Evolutionary conservation across 2,329 filamentous ascomycete genomes (phyloP), one percentile per base, ranked within the genome.

Genomic region (Aspergillus thermomutatus): DNA sequence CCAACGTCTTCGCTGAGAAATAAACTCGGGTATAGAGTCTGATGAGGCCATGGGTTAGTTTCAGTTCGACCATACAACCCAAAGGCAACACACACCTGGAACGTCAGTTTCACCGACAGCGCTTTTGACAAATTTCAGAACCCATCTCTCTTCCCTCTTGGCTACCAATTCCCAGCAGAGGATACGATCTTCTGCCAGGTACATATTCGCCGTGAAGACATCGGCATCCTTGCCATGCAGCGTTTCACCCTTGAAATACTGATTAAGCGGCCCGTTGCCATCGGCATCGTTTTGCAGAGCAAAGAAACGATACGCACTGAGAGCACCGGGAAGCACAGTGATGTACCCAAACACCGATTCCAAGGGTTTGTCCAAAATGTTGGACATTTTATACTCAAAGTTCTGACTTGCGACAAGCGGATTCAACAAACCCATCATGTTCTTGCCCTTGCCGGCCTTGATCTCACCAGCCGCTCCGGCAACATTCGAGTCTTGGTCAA

Each of bases 361-460:
- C 2, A 99, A 80, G 0, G 94, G 94, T 75, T 99, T 99, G 73
- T 99, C 94, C 26, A 99, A 82, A 67, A 99, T 99, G 68, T 99
- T 99, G 43, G 92, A 96, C 91, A 99, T 97, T 76, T 99, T 99
- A 81, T 99, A 99, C 79, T 99, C 94, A 65, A 99, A 99, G 72
- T 99, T 99, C 69, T 99, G 94, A 48, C 92, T 96, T 0, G 94
- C 94, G 17, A 99, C 93, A 5, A 99, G 81, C 0, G 94, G 94
- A 68, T 99, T 99, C 48, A 99, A 79, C 17, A 99, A 82, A 60
- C 93, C 91, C 4, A 86, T 79, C 69, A 91, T 92, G 25, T 84
- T 87, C 64, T 88, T 91, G 7, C 94, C 94, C 73, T 97, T 96
- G 77, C 96, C 96, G 0, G 94, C 94, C 72, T 93, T 96, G 75